These are phyloP conservation scores for Rhodamnia rubescens DNA, from an alignment of 345 rosid genomes.

Conservation along the genomic window DNA sequence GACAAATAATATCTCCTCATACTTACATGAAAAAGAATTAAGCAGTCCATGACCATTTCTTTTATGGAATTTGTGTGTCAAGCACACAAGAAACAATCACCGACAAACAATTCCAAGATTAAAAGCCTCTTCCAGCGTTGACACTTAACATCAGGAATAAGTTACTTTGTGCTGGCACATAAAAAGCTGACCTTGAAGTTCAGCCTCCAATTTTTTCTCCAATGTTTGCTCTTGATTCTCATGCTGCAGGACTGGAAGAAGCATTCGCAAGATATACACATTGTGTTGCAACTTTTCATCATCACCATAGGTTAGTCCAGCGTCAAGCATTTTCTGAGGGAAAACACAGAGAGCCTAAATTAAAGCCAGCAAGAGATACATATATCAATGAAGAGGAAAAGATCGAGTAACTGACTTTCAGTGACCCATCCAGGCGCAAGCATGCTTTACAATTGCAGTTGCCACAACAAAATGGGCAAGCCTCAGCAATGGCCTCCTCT, in stretches of 20 bases:
- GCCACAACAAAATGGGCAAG: constrained; percentile 20
- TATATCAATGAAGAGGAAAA: background rate
- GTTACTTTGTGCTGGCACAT: background rate
- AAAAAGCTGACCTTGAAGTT: constrained; percentile 23
- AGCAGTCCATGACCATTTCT: background rate
- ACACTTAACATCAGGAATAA: background rate
- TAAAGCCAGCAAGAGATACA: background rate
- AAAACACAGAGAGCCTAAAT: background rate
- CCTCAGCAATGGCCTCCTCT: constrained; percentile 10
- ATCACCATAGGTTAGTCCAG: background rate
- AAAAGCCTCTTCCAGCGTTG: background rate
- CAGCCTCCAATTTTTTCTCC: constrained; percentile 39
- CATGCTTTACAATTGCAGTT: constrained; percentile 29
- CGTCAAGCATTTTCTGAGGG: background rate
- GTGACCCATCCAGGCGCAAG: constrained; percentile 11
- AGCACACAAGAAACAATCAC: background rate
- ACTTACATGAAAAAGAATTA: background rate
- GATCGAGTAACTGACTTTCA: constrained; percentile 7
- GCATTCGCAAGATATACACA: constrained; percentile 15
- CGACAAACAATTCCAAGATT: background rate
- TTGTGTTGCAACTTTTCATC: constrained; percentile 18
- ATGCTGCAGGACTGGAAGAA: constrained; percentile 41
- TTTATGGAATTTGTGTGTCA: background rate
- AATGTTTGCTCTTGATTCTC: constrained; percentile 29
- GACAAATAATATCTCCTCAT: background rate